Evolutionary conservation across 2,329 filamentous ascomycete species (phyloP).

Genomic region (Colletotrichum chrysophilum): DNA sequence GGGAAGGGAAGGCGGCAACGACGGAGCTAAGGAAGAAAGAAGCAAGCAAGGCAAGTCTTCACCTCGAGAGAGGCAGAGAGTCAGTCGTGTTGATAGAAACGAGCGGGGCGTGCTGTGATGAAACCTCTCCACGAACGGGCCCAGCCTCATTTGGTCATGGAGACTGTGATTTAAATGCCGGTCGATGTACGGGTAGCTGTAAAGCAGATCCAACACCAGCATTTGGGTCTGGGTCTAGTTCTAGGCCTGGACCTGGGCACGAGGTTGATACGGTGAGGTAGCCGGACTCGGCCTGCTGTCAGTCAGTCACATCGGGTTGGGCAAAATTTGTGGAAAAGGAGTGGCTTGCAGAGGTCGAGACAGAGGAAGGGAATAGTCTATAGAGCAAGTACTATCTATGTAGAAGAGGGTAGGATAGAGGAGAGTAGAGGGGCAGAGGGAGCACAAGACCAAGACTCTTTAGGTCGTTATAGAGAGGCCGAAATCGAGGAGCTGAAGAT

Average conservation of each 20-base stretch:
- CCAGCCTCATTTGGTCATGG: constrained; percentile 52
- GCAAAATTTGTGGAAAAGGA: neutral
- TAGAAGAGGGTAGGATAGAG: neutral
- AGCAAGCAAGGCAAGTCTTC: neutral
- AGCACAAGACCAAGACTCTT: neutral
- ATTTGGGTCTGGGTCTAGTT: neutral
- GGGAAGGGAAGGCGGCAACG: neutral
- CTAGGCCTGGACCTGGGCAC: neutral
- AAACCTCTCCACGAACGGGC: constrained; percentile 45
- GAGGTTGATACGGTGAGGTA: neutral
- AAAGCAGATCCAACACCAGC: neutral
- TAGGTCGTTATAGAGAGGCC: neutral
- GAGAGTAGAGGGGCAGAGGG: constrained; percentile 21
- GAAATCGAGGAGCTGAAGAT: neutral
- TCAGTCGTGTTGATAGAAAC: constrained; percentile 28
- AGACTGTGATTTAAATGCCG: constrained; percentile 26
- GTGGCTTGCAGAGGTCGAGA: neutral
- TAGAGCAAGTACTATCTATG: neutral
- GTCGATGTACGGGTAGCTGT: neutral
- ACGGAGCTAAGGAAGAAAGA: neutral
- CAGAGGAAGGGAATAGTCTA: neutral
- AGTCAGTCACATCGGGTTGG: constrained; percentile 28
- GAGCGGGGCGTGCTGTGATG: constrained; percentile 48
- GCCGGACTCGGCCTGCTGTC: constrained; percentile 19
- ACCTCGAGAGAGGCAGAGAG: neutral